A percentile compares a stretch with the other conserved stretches of the same genome.
Evolutionary conservation across 441 rosid genomes (phyloP).

Genomic region (Aleurites moluccanus): DNA sequence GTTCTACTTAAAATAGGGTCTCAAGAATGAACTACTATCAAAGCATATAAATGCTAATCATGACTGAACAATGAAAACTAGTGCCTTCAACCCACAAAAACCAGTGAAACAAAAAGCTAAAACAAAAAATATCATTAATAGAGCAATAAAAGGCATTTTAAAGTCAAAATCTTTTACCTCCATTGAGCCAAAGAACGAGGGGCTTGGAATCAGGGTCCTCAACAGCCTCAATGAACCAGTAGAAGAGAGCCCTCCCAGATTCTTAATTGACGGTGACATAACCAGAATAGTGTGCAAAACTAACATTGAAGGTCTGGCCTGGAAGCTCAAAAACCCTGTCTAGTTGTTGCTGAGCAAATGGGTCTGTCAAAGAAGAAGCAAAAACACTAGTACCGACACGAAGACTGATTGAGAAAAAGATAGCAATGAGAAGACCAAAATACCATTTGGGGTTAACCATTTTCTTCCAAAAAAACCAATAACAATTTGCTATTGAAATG

Average conservation of each 20-base stretch:
- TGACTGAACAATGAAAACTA: not conserved
- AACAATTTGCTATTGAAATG: not conserved
- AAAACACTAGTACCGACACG: conserved; percentile 34
- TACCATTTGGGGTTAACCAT: conserved; percentile 43
- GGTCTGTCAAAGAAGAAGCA: conserved; percentile 20
- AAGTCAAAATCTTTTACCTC: conserved; percentile 48
- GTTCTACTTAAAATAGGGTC: not conserved
- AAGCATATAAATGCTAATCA: not conserved
- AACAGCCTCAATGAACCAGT: conserved; percentile 76
- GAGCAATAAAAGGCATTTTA: not conserved
- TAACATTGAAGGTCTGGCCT: conserved; percentile 61
- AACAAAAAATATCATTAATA: not conserved
- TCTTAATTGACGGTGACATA: conserved; percentile 64
- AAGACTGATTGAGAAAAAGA: conserved; percentile 26
- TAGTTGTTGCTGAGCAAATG: conserved; percentile 45
- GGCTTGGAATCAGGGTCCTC: conserved; percentile 86
- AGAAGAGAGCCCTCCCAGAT: conserved; percentile 80
- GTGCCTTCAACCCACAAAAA: not conserved
- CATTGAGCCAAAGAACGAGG: conserved; percentile 93
- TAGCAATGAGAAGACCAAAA: conserved; percentile 16
- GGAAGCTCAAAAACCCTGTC: conserved; percentile 69
- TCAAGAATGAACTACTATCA: not conserved
- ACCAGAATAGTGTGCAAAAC: conserved; percentile 79
- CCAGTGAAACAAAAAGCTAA: not conserved
- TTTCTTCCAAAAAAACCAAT: not conserved